phyloP scores from a whole-genome alignment of 768 basidiomycete species.

The Kwoniella heveanensis region DNA sequence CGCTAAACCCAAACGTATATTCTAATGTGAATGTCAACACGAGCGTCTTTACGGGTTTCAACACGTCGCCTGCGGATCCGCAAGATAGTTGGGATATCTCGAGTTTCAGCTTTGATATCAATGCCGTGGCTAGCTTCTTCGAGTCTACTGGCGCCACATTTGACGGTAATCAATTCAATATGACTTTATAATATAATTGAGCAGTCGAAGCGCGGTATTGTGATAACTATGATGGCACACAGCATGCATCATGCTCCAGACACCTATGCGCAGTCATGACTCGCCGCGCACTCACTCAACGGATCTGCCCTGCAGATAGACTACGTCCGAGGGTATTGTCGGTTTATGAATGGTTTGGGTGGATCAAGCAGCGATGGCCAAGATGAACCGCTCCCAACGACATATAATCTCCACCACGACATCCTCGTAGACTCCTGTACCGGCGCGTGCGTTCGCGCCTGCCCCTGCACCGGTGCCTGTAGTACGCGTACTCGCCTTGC shows the following conservation, averaged over 20 bases:
- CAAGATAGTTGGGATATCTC: conserved; percentile 23
- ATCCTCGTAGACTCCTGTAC: conserved; percentile 35
- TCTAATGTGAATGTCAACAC: not conserved
- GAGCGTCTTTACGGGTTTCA: not conserved
- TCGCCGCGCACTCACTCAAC: too few relatives aligned
- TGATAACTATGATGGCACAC: too few relatives aligned
- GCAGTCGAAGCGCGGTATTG: too few relatives aligned
- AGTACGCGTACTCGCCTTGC: too few relatives aligned
- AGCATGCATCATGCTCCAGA: too few relatives aligned
- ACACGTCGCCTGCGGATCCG: not conserved
- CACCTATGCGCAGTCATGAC: too few relatives aligned
- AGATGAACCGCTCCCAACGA: conserved; percentile 50
- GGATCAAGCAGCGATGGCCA: conserved; percentile 5
- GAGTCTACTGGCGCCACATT: conserved; percentile 17
- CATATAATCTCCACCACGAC: conserved; percentile 42
- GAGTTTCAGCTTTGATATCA: conserved; percentile 25
- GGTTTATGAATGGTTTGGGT: too few relatives aligned
- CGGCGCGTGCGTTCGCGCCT: too few relatives aligned
- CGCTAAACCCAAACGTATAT: not conserved
- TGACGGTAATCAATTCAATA: conserved; percentile 8
- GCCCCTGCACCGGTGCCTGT: too few relatives aligned
- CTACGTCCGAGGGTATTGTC: too few relatives aligned
- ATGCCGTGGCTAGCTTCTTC: conserved; percentile 20
- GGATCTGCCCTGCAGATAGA: too few relatives aligned
- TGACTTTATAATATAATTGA: conserved; percentile 5